Percentiles rank a stretch among this genome's conserved stretches.
Evolutionary conservation across 805 yeast species (phyloP).

Genomic region (Suhomyces sp.): DNA sequence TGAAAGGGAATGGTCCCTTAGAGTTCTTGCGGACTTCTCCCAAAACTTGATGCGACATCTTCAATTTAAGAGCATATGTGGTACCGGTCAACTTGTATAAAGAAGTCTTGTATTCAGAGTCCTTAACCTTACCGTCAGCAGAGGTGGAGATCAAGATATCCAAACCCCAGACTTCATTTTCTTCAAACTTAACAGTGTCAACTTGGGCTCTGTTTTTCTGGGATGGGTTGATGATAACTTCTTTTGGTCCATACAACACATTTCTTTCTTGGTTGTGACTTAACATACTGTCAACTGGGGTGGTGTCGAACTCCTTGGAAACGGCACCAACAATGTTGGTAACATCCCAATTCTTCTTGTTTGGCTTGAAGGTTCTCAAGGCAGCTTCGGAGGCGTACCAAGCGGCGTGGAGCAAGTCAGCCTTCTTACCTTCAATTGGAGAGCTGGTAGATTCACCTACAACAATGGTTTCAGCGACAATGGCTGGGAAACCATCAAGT

Average conservation of each 20-base stretch:
- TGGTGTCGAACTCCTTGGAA: constrained; percentile 56
- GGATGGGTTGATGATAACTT: constrained; percentile 71
- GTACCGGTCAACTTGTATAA: constrained; percentile 71
- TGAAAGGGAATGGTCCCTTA: constrained; percentile 63
- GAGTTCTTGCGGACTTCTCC: constrained; percentile 67
- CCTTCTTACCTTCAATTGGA: constrained; percentile 55
- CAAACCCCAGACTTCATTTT: constrained; percentile 74
- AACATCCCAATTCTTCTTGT: constrained; percentile 72
- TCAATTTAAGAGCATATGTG: constrained; percentile 66
- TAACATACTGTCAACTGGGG: constrained; percentile 75
- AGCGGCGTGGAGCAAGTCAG: constrained; percentile 70
- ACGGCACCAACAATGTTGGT: constrained; percentile 64
- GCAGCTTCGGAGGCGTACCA: constrained; percentile 82
- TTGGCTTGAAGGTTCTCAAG: constrained; percentile 61
- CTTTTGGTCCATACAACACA: constrained; percentile 71
- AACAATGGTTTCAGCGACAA: constrained; percentile 66
- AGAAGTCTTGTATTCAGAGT: constrained; percentile 60
- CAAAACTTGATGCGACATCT: constrained; percentile 64
- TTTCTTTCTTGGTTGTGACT: constrained; percentile 68
- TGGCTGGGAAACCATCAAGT: constrained; percentile 71
- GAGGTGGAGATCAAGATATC: constrained; percentile 68
- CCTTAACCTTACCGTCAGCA: constrained; percentile 63
- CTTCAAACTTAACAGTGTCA: constrained; percentile 65
- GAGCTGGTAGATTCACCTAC: constrained; percentile 49
- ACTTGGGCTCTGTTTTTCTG: constrained; percentile 64